Base-by-base conservation (phyloP, 2,329 filamentous ascomycete genomes). In the Acrocalymma vagum region DNA sequence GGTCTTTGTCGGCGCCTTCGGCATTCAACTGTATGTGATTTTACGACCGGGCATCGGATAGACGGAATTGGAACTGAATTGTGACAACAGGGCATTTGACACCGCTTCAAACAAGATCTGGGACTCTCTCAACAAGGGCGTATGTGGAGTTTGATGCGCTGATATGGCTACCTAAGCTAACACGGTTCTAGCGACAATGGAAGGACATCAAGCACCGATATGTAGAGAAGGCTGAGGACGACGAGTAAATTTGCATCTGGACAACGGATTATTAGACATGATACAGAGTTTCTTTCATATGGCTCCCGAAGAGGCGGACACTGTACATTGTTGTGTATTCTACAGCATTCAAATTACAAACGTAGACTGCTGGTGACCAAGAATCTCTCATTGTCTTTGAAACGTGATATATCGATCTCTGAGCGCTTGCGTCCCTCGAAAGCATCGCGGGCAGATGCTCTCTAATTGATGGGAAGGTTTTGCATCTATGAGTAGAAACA, bases 131-230 rank as follows among this genome's bases (percentile, higher is more conserved):
- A 99, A 99, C 85, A 83, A 81, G 66, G 94, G 94, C 65, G 93
- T 96, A 64, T 21, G 64, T 66, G 44, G 5, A 33, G 4, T 2
- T 8, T 14, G 10, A 8, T 11, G 6, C 9, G 23, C 21, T 5
- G 8, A n/a, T 9, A 5, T 9, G 21, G 15, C 13, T 34, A 24
- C 18, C 24, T 11, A 10, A 17, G 57, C 63, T 67, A 57, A 67
- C 40, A 11, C 18, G 17, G 9, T 13, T 17, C 61, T 68, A 97
- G 93, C 90, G 93, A 68, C 93, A 96, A 95, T 97, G 94, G 94
- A 96, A 96, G 83, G 94, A 99, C 73, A 96, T 99, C 79, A 93
- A 95, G 78, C 78, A 86, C 73, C 86, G 82, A 75, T 99, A 96
- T 75, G 73, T 95, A 65, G 68, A 88, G 75, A 79, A 80, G 45